phyloP scores from a whole-genome alignment of 805 yeast species.

The Ogataea methylovora region DNA sequence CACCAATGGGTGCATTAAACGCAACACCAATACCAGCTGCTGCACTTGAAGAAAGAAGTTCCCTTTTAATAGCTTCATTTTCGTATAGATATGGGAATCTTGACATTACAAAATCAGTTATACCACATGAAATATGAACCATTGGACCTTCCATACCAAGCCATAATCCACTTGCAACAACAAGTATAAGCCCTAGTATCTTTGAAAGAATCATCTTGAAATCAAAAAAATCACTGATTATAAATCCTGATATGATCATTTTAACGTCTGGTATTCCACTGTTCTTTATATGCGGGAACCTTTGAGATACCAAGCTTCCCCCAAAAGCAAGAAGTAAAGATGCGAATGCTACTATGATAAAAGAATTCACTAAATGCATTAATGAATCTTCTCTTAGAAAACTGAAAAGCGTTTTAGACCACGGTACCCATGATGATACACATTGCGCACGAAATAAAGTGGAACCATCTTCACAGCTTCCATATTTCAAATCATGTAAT shows the following conservation, averaged over 20 bases:
- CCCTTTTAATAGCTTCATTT: slow-evolving; percentile 59
- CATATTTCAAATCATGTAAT: slow-evolving; percentile 46
- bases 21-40: slow-evolving; percentile 85
- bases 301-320: slow-evolving; percentile 25
- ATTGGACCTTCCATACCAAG: slow-evolving; percentile 84
- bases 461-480: slow-evolving; percentile 34
- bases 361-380: slow-evolving; percentile 19
- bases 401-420: slow-evolving; percentile 26
- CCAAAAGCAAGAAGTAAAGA: slow-evolving; percentile 31
- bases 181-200: slow-evolving; percentile 49
- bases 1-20: slow-evolving; percentile 83
- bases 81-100: slow-evolving; percentile 21
- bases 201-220: slow-evolving; percentile 46
- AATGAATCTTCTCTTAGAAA: slow-evolving; percentile 17
- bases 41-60: slow-evolving; percentile 63
- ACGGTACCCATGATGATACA: slow-evolving; percentile 19
- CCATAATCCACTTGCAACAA: slow-evolving; percentile 74
- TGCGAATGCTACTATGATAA: slow-evolving; percentile 28
- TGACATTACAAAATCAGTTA: slow-evolving; percentile 33
- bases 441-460: slow-evolving; percentile 25
- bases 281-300: slow-evolving; percentile 32
- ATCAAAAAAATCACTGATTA: slow-evolving; percentile 46
- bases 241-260: slow-evolving; percentile 58
- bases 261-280: slow-evolving; percentile 75
- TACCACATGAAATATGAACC: slow-evolving; percentile 69